Percentiles rank a stretch among this genome's conserved stretches.
Conservation (phyloP, 805 yeast genomes). For the Dipodascopsis uninucleata region DNA sequence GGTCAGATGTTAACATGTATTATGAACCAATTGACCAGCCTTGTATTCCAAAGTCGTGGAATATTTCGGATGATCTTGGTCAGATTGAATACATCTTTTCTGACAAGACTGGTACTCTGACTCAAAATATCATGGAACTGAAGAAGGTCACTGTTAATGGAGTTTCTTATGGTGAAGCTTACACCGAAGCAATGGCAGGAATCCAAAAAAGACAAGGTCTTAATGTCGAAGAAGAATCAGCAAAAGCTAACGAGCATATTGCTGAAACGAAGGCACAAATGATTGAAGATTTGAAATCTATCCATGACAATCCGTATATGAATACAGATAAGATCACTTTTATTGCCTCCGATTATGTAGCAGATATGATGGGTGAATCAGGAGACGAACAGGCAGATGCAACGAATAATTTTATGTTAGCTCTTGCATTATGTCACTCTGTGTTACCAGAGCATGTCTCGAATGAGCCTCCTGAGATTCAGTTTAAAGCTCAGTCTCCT, state of each 20-base stretch:
- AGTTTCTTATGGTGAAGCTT: conserved; percentile 65
- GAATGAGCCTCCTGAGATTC: conserved; percentile 38
- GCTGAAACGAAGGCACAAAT: conserved; percentile 45
- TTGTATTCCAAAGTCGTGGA: conserved; percentile 79
- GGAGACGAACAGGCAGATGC: conserved; percentile 45
- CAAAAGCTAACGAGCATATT: conserved; percentile 43
- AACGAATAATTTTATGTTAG: conserved; percentile 57
- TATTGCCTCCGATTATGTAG: conserved; percentile 54
- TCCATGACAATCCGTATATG: conserved; percentile 48
- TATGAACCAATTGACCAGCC: conserved; percentile 67
- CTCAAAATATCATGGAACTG: conserved; percentile 81
- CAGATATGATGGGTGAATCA: conserved; percentile 46
- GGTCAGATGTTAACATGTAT: conserved; percentile 66
- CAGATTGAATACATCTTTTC: conserved; percentile 78
- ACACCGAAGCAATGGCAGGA: conserved; percentile 75
- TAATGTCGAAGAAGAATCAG: conserved; percentile 51
- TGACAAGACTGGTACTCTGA: conserved; percentile 80
- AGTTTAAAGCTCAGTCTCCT: conserved; percentile 75
- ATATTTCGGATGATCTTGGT: conserved; percentile 77
- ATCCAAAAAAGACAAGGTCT: conserved; percentile 61
- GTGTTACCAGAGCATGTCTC: conserved; percentile 61
- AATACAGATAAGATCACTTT: conserved; percentile 55
- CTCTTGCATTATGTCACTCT: conserved; percentile 70
- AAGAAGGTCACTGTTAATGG: conserved; percentile 70
- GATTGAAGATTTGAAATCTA: conserved; percentile 43